These are phyloP conservation scores for Margaritispora aquatica DNA, from an alignment of 495 filamentous ascomycete genomes.

Conservation along the genomic window DNA sequence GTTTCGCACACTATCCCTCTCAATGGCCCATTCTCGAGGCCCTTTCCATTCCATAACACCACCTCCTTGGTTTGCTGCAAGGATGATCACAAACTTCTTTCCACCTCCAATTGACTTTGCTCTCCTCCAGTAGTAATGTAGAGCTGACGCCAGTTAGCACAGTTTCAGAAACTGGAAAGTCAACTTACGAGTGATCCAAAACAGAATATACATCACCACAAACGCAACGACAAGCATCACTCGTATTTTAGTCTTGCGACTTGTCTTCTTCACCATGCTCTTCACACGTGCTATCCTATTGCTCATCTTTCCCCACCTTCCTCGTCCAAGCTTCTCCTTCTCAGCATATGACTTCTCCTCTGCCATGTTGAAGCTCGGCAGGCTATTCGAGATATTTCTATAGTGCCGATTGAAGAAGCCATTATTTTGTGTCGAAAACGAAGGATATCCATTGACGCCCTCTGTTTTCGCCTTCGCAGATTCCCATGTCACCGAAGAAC, in stretches of 20 bases:
- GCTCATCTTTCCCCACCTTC: constrained; percentile 36
- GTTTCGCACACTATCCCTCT: constrained; percentile 91
- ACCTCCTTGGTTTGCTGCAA: constrained; percentile 89
- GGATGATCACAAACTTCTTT: constrained; percentile 85
- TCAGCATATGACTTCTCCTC: constrained; percentile 48
- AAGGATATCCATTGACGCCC: constrained; percentile 64
- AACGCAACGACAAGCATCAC: constrained; percentile 51
- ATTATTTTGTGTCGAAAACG: constrained; percentile 71
- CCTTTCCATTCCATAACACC: constrained; percentile 99
- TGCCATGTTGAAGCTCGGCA: constrained; percentile 59
- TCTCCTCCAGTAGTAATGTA: constrained; percentile 43
- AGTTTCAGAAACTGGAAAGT: not conserved
- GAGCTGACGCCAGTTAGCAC: constrained; percentile 24
- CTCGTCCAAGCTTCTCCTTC: constrained; percentile 67
- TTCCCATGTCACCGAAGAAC: constrained; percentile 68
- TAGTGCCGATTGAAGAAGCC: constrained; percentile 80
- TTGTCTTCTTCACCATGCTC: constrained; percentile 12
- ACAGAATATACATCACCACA: constrained; percentile 57
- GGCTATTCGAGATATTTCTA: constrained; percentile 62
- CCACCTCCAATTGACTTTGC: constrained; percentile 64
- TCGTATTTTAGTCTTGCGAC: constrained; percentile 45
- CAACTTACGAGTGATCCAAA: constrained; percentile 62
- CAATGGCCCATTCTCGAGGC: constrained; percentile 94
- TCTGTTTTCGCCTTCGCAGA: constrained; percentile 70
- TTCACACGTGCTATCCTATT: constrained; percentile 19